A percentile compares a stretch with the other conserved stretches of the same genome.
phyloP scores from a whole-genome alignment of 225 moss, liverwort and hornwort species.

The Polytrichum commune region DNA sequence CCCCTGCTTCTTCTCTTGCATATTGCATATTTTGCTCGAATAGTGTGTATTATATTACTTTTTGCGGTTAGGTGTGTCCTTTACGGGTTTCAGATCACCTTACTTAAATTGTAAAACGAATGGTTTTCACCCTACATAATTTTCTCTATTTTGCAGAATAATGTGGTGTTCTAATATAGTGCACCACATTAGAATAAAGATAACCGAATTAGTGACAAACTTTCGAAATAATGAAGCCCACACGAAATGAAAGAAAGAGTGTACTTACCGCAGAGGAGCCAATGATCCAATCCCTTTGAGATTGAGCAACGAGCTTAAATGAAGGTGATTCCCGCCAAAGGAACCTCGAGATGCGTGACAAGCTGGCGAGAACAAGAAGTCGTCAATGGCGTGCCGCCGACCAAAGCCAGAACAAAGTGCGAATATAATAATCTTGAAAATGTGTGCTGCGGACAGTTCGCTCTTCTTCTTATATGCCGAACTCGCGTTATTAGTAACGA shows the following conservation, averaged over 20 bases:
- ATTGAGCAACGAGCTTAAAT: not conserved
- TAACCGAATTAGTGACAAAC: too few relatives aligned
- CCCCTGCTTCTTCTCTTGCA: not conserved
- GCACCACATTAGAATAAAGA: too few relatives aligned
- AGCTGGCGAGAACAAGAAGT: conserved; percentile 2
- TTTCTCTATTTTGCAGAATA: too few relatives aligned
- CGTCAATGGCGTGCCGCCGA: not conserved
- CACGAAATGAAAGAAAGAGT: too few relatives aligned
- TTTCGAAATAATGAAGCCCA: too few relatives aligned
- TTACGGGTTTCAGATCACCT: not conserved
- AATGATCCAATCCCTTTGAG: not conserved
- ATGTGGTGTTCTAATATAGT: too few relatives aligned
- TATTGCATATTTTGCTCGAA: not conserved
- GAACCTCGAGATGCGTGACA: not conserved
- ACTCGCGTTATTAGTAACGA: too few relatives aligned
- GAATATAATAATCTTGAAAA: too few relatives aligned
- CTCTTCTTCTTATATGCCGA: too few relatives aligned
- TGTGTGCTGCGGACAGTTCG: too few relatives aligned
- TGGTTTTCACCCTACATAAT: too few relatives aligned
- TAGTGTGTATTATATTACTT: not conserved
- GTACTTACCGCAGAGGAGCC: conserved; percentile 4
- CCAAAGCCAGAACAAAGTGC: too few relatives aligned
- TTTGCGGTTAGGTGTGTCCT: not conserved
- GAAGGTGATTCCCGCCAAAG: not conserved
- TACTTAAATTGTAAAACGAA: not conserved